Conservation (phyloP, 441 rosid species). For the Aquilaria agallochum region DNA sequence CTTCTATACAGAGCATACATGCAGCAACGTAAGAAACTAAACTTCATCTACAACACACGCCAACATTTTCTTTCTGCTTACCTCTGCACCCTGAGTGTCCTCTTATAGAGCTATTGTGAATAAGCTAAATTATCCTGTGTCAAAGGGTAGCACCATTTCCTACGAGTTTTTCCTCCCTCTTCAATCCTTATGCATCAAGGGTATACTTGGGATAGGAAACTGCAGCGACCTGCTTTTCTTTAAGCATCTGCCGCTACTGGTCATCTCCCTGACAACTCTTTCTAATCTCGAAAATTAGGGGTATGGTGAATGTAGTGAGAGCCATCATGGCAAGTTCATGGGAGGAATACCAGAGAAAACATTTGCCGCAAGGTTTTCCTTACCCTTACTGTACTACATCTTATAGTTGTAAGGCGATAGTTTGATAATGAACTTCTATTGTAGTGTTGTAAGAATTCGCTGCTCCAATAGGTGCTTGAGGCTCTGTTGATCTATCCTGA, state of each 20-base stretch:
- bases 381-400: background rate
- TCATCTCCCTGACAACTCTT: background rate
- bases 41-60: no score
- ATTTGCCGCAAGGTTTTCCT: background rate
- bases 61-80: background rate
- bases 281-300: background rate
- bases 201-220: background rate
- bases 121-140: background rate
- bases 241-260: background rate
- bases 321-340: no score
- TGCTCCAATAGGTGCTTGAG: no score
- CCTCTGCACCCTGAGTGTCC: background rate
- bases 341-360: background rate
- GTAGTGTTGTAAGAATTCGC: no score
- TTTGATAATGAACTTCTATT: no score
- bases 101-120: background rate
- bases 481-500: no score
- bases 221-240: background rate
- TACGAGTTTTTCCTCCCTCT: background rate
- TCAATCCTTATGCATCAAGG: background rate
- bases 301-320: no score
- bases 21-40: no score
- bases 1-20: no score
- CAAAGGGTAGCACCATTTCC: background rate
- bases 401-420: background rate